Conservation (phyloP, 169 alveolate genomes). For the Cystoisospora suis region DNA sequence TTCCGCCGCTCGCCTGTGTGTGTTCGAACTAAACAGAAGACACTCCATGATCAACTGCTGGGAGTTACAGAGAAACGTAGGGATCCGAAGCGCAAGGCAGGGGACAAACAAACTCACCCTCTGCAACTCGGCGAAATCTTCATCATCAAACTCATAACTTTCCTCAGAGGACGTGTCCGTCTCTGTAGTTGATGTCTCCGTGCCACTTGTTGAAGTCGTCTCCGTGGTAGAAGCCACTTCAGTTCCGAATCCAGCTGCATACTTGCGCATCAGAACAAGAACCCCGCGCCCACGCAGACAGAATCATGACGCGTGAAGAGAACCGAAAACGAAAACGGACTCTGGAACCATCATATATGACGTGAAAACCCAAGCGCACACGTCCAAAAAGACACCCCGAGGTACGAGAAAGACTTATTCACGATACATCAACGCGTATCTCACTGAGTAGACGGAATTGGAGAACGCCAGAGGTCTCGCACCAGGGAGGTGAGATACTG, state of each 20-base stretch:
- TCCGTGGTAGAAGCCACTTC: constrained; percentile 40
- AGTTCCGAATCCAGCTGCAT: constrained; percentile 49
- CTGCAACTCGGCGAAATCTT: constrained; percentile 58
- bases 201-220: constrained; percentile 20
- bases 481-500: no score
- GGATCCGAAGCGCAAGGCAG: no score
- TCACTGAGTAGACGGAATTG: no score
- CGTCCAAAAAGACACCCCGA: no score
- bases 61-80: no score
- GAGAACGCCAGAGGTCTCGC: no score
- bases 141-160: constrained; percentile 62
- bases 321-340: not conserved
- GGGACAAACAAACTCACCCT: no score
- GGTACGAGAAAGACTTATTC: not conserved
- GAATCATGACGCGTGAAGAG: not conserved
- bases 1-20: no score
- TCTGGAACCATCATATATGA: not conserved
- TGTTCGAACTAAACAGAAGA: no score
- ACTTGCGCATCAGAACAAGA: not conserved
- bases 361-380: no score
- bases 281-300: not conserved
- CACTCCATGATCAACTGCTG: no score
- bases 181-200: constrained; percentile 34
- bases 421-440: not conserved
- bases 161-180: constrained; percentile 39